Conservation (phyloP, 257 asterid genomes). For the Knoxia roxburghii region DNA sequence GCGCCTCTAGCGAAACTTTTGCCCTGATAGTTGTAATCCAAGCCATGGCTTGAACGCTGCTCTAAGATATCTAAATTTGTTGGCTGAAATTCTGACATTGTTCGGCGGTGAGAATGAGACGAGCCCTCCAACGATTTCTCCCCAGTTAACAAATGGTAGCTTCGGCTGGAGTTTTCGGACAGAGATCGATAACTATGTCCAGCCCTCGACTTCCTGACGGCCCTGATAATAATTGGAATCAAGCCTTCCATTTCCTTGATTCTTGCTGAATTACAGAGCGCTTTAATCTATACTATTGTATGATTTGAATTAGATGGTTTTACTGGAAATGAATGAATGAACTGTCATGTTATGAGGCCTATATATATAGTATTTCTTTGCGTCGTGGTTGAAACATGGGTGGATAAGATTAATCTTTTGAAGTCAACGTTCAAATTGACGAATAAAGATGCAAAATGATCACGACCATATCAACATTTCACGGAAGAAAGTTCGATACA, state of each 20-base stretch:
- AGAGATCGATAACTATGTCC: conserved; percentile 20
- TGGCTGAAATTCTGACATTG: conserved; percentile 35
- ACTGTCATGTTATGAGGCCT: too few species aligned
- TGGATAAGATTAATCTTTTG: background rate
- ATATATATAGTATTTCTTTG: too few species aligned
- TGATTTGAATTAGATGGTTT: too few species aligned
- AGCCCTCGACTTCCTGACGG: conserved; percentile 21
- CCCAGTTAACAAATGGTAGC: conserved; percentile 46
- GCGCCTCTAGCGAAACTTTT: conserved; percentile 22
- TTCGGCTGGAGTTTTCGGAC: conserved; percentile 55
- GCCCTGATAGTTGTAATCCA: conserved; percentile 14
- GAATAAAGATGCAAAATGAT: background rate
- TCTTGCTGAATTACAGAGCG: background rate
- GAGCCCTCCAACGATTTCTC: conserved; percentile 29
- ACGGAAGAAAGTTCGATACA: too few species aligned
- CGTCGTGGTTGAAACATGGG: background rate
- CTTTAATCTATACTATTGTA: too few species aligned
- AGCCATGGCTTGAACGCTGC: background rate
- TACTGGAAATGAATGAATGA: too few species aligned
- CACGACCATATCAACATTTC: background rate
- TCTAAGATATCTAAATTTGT: conserved; percentile 17
- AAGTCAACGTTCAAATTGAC: too few species aligned
- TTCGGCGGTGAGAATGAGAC: conserved; percentile 35
- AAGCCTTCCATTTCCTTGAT: conserved; percentile 22
- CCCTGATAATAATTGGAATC: conserved; percentile 16